Base-by-base conservation (phyloP, 2,329 filamentous ascomycete genomes). In the Dichotomopilus funicola region DNA sequence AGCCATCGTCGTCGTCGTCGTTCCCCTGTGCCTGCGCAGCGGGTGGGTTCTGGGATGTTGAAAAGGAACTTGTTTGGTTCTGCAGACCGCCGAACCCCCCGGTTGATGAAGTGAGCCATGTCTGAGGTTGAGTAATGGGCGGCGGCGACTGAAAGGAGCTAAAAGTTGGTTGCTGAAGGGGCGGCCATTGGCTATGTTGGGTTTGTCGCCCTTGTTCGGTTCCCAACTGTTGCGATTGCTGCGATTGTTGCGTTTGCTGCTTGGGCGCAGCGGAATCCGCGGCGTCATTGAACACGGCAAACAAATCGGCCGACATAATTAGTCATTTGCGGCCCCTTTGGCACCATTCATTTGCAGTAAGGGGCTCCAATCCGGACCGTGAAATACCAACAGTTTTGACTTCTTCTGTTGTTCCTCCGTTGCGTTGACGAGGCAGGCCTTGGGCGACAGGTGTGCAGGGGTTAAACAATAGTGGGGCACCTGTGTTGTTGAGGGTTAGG, bases 261-360 rank as follows among this genome's bases (percentile, higher is more conserved):
- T 51, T 12, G 12, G 62, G 59, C n/a, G 64, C 62, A 46, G 68
- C 60, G 58, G 65, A 67, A 54, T 66, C 69, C 51, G 78, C 74
- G 61, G 75, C 71, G 63, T 71, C 73, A 64, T 79, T 81, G 62
- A 86, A 85, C 61, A 82, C 80, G 54, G 81, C 82, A 65, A 86
- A 82, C 55, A 86, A 77, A 68, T 86, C 82, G 59, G 82, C 80
- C 62, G 83, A 86, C 82, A 86, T 86, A 58, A 38, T 61, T 55
- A 9, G 7, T 50, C 10, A 27, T 0, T 47, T 40, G 40, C 44
- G 8, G 19, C 12, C 55, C 19, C 19, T 27, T 27, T 27, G 19
- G 19, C 19, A 27, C 19, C 19, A 27, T 27, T 27, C 19, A 2
- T 27, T 27, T 27, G 19, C 19, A 27, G 19, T 27, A 27, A 27